Base-by-base conservation (phyloP, 129 eudicot genomes). In the Solidago caesia region DNA sequence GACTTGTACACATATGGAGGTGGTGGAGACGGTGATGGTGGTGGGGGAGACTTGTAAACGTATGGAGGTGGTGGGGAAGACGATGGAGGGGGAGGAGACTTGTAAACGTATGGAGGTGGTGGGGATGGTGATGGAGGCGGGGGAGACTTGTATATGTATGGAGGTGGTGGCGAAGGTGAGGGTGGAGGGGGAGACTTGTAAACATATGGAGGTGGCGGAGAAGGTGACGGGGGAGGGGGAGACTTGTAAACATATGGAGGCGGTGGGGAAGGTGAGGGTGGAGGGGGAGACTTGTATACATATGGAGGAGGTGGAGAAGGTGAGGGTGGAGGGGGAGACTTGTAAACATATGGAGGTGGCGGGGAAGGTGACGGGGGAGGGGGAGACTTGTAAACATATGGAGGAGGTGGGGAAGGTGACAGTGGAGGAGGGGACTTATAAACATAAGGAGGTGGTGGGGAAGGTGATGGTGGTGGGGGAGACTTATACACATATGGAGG, bases 181-280 rank as follows among this genome's bases (percentile, higher is more conserved):
- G 80, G 80, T 26, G 74, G 74, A 0, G 74, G 80, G 0, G 80
- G 80, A 4, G 80, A 76, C 15, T 65, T 75, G 33, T 75, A 75
- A 0, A 64, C 13, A 0, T 75, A 75, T 7, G 79, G 58, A 12
- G 73, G 79, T 6, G 79, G 73, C 4, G 80, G 68, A 0, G 68
- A 76, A 1, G 65, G 65, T 4, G 72, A 52, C 0, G 80, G 80
- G 0, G 80, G 74, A 0, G 74, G 80, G 0, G 68, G 68, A 3
- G 79, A 65, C 26, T 64, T 75, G 12, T 75, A 75, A 0, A 51
- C 16, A 4, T 74, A 74, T 0, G 80, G 79, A 0, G 73, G 73
- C 6, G 80, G 79, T 0, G 67, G 67, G 0, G 79, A 75, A 0
- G 71, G 71, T 6, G 71, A 49, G 0, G 79, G 79, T 1, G 73